Evolutionary conservation across 192 early-diverging fungal species (phyloP).

Genomic region (Linnemannia hyalina): DNA sequence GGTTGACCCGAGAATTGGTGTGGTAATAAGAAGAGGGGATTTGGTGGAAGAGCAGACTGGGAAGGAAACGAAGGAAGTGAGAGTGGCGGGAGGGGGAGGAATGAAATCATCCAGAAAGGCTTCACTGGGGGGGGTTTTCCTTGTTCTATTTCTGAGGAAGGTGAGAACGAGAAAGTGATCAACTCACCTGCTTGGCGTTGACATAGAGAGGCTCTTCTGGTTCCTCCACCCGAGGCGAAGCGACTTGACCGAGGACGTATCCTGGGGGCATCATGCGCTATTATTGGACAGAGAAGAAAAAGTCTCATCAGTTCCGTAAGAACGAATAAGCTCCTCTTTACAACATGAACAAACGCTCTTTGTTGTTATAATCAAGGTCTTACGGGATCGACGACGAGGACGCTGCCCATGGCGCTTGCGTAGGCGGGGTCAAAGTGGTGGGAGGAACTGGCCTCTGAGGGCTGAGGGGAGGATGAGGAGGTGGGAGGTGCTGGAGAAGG

Average conservation of each 20-base stretch:
- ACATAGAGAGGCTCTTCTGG: slow-evolving; percentile 91
- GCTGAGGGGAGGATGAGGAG: slow-evolving; percentile 34
- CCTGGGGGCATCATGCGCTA: slow-evolving; percentile 50
- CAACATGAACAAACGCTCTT: not conserved
- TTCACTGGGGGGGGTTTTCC: not conserved
- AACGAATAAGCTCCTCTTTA: not conserved
- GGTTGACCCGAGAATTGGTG: not conserved
- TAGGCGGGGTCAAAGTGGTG: slow-evolving; percentile 36
- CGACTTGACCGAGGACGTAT: slow-evolving; percentile 45
- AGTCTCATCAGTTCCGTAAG: not conserved
- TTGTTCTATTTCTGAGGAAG: not conserved
- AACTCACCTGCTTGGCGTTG: slow-evolving; percentile 84
- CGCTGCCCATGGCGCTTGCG: slow-evolving; percentile 28
- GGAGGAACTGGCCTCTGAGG: slow-evolving; percentile 7
- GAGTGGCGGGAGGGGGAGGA: not conserved
- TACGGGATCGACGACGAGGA: slow-evolving; percentile 53
- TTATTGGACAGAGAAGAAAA: not conserved
- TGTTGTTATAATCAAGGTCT: not conserved
- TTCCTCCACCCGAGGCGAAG: slow-evolving; percentile 25
- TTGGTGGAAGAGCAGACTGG: not conserved
- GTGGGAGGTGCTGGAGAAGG: slow-evolving; percentile 36
- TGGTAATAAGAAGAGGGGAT: not conserved
- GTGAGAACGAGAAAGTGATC: not conserved
- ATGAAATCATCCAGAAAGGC: slow-evolving; percentile 2
- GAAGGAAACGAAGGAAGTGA: not conserved